phyloP scores from a whole-genome alignment of 2,329 filamentous ascomycete species.

The Trichoderma semiorbis region DNA sequence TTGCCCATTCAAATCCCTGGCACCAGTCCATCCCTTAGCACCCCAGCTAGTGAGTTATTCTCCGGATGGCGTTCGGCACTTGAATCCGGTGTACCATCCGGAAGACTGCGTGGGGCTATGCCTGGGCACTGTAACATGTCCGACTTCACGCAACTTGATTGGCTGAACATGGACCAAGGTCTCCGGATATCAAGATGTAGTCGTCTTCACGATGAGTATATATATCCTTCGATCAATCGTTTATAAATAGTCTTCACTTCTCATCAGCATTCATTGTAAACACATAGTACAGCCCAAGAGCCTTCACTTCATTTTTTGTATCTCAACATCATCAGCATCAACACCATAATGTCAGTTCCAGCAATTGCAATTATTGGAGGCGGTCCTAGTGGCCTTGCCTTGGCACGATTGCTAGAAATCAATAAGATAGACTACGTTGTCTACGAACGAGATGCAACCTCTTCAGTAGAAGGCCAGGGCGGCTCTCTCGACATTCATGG shows the following conservation, averaged over 20 bases:
- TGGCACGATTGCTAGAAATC: slow-evolving; percentile 51
- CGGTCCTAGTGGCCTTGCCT: slow-evolving; percentile 36
- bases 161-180: neutral
- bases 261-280: neutral
- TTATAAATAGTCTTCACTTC: neutral
- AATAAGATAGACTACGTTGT: slow-evolving; percentile 45
- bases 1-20: no score
- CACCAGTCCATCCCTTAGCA: neutral
- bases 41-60: neutral
- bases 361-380: slow-evolving; percentile 47
- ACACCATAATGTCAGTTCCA: slow-evolving; percentile 3
- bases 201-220: neutral
- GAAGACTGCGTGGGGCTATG: neutral
- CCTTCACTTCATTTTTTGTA: neutral
- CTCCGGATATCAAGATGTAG: neutral
- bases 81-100: neutral
- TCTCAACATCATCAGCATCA: neutral
- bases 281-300: neutral
- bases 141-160: neutral
- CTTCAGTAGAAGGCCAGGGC: slow-evolving; percentile 45
- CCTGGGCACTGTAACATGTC: neutral
- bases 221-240: neutral
- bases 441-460: slow-evolving; percentile 46
- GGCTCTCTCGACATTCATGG: slow-evolving; percentile 55
- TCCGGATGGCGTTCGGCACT: neutral